These are phyloP conservation scores for Tilletia caries DNA, from an alignment of 1,284 basidiomycete genomes.

Conservation along the genomic window DNA sequence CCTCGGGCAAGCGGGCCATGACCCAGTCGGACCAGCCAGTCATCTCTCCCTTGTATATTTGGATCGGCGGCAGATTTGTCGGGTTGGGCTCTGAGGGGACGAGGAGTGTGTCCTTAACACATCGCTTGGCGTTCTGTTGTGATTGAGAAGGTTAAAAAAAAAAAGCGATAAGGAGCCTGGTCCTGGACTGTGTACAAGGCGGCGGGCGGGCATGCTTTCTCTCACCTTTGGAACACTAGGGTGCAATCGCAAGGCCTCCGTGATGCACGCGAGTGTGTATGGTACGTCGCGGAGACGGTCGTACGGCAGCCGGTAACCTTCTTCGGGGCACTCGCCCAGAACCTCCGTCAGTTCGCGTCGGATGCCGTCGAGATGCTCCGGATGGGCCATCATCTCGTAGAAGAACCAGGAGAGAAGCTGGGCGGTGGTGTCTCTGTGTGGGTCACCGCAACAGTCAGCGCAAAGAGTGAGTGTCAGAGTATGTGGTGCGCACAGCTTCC, in stretches of 20 bases:
- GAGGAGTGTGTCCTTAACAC: constrained; percentile 37
- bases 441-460: too few species aligned
- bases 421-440: constrained; percentile 33
- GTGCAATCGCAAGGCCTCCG: constrained; percentile 41
- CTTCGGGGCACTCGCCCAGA: constrained; percentile 22
- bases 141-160: not conserved
- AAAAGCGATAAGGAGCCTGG: too few species aligned
- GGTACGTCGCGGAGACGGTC: constrained; percentile 32
- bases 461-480: too few species aligned
- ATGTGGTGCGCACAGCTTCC: too few species aligned
- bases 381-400: constrained; percentile 32
- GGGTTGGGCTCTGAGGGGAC: constrained; percentile 33
- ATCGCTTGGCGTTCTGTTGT: constrained; percentile 34
- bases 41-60: constrained; percentile 32
- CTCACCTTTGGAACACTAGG: constrained; percentile 48
- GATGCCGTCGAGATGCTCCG: constrained; percentile 25
- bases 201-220: not conserved
- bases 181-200: too few species aligned
- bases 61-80: constrained; percentile 36
- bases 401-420: constrained; percentile 42
- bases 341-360: constrained; percentile 34
- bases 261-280: constrained; percentile 36
- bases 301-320: constrained; percentile 27
- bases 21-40: constrained; percentile 46
- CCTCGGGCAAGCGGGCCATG: constrained; percentile 36